phyloP scores from a whole-genome alignment of 352 stramenopile species.

The Blastocystis sp. region DNA sequence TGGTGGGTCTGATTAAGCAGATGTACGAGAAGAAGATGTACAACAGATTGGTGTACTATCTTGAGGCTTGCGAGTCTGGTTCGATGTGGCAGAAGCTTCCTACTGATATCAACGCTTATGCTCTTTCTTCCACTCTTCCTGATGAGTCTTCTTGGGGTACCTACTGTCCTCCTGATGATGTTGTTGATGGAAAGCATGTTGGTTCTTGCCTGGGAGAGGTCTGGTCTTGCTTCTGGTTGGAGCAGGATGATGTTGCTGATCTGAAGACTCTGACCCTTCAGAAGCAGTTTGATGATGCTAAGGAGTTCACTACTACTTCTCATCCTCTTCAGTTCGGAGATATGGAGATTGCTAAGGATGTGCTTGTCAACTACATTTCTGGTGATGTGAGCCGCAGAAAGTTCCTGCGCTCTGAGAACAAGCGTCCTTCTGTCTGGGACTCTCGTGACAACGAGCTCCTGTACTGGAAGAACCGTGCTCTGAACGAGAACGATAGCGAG shows the following conservation, averaged over 20 bases:
- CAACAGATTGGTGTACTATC: constrained; percentile 66
- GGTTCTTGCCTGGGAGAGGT: constrained; percentile 71
- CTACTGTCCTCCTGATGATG: constrained; percentile 70
- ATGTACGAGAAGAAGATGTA: constrained; percentile 77
- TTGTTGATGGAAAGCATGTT: constrained; percentile 72
- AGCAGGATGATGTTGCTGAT: constrained; percentile 59
- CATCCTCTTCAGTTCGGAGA: constrained; percentile 65
- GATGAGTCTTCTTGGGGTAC: constrained; percentile 77
- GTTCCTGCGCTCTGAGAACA: neutral
- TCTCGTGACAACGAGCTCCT: constrained; percentile 51
- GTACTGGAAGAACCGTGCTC: constrained; percentile 47
- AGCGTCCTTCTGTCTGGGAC: constrained; percentile 7
- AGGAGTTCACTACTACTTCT: constrained; percentile 64
- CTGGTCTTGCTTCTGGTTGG: constrained; percentile 63
- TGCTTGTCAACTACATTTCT: constrained; percentile 62
- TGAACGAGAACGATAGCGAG: constrained; percentile 28
- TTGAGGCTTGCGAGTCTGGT: constrained; percentile 80
- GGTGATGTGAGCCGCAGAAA: neutral
- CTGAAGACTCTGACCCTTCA: constrained; percentile 59
- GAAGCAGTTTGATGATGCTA: constrained; percentile 63
- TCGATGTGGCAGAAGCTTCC: constrained; percentile 79
- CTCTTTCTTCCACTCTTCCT: constrained; percentile 76
- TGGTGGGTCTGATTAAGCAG: constrained; percentile 70
- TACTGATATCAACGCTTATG: constrained; percentile 76
- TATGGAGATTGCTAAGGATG: constrained; percentile 62